A percentile compares a stretch with the other conserved stretches of the same genome.
phyloP scores from a whole-genome alignment of 768 basidiomycete species.

The Phylloporus sp. region DNA sequence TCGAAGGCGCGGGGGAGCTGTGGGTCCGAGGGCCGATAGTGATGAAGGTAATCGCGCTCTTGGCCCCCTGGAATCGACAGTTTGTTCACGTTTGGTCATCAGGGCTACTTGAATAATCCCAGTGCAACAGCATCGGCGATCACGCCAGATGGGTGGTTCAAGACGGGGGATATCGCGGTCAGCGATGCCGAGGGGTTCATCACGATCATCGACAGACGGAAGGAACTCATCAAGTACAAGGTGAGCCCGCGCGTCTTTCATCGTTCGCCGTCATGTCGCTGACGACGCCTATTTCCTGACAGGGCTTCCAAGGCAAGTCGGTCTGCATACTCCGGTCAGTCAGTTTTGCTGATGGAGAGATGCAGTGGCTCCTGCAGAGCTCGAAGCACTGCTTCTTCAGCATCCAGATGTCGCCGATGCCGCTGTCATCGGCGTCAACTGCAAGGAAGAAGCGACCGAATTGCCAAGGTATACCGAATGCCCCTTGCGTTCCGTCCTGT shows the following conservation, averaged over 20 bases:
- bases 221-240: constrained; percentile 78
- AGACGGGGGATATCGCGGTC: constrained; percentile 78
- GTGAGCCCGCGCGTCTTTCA: constrained; percentile 14
- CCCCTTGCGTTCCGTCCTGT: not conserved
- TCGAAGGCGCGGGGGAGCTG: constrained; percentile 61
- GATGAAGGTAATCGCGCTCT: constrained; percentile 58
- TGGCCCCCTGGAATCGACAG: not conserved
- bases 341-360: not conserved
- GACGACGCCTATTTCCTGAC: not conserved
- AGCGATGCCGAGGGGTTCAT: constrained; percentile 68
- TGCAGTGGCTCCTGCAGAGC: constrained; percentile 79
- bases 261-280: not conserved
- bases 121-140: constrained; percentile 66
- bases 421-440: constrained; percentile 75
- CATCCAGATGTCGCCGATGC: constrained; percentile 75
- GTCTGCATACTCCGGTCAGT: not conserved
- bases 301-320: constrained; percentile 70
- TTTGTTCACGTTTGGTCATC: not conserved
- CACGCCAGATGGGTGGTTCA: constrained; percentile 76
- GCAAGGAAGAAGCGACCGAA: constrained; percentile 68
- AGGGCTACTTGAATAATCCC: constrained; percentile 75
- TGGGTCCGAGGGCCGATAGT: constrained; percentile 76
- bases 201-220: constrained; percentile 67
- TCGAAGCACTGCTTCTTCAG: constrained; percentile 69
- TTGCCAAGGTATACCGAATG: constrained; percentile 52